Evolutionary conservation across 371 early-diverging fungal genomes (phyloP).

Genomic region (Apophysomyces ossiformis): DNA sequence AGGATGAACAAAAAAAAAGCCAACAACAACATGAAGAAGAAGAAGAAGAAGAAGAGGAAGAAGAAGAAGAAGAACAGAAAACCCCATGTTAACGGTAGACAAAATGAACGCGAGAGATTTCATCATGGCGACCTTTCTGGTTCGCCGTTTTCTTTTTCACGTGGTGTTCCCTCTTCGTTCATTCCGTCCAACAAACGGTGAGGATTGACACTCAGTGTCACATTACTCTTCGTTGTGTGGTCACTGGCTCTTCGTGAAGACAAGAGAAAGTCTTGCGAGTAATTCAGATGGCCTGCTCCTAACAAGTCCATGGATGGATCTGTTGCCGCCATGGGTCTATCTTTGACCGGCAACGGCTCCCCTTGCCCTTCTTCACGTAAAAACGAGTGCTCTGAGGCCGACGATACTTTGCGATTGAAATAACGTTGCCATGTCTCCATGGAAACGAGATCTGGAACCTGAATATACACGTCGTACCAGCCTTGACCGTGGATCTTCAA

Average conservation of each 20-base stretch:
- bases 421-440: conserved; percentile 53
- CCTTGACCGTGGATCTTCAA: conserved; percentile 56
- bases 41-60: no score
- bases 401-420: conserved; percentile 31
- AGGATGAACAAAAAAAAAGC: no score
- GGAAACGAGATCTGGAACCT: conserved; percentile 51
- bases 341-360: background rate
- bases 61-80: background rate
- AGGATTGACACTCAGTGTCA: background rate
- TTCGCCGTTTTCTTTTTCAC: background rate
- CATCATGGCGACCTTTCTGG: background rate
- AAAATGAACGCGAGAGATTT: background rate
- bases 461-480: conserved; percentile 54
- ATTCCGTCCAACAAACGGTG: background rate
- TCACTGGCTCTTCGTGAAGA: conserved; percentile 13
- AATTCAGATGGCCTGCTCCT: background rate
- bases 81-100: background rate
- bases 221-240: conserved; percentile 2
- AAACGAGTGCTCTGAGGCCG: background rate
- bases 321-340: background rate
- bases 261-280: conserved; percentile 6
- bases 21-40: background rate
- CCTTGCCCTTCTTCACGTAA: background rate
- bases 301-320: no score
- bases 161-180: background rate